Evolutionary conservation across 2,329 filamentous ascomycete species (phyloP), one percentile per base, ranked within the genome.

Genomic region (Daldinia sp.): DNA sequence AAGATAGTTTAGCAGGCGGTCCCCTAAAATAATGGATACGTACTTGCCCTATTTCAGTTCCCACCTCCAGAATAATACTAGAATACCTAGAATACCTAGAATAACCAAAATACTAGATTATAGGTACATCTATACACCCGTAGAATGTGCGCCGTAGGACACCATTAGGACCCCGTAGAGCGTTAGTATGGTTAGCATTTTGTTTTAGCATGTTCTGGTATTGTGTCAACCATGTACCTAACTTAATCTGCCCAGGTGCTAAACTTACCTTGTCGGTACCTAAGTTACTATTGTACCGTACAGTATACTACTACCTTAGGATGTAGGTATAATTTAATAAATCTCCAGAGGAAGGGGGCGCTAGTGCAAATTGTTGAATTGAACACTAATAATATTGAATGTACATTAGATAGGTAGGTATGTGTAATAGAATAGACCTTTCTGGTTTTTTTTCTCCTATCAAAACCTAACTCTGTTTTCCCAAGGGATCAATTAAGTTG

Each of bases 1-100:
- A 49, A 17, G 30, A 50, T 34, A 50, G 29, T 29, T 25, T 53
- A 53, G 35, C 54, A 67, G 58, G 56, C 58, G 48, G 67, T 66
- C 63, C 61, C 66, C 62, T 61, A 67, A 64, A 64, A 66, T 61
- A 66, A 48, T 56, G 23, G 53, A 52, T 66, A 66, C 63, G 64
- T 66, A 66, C 45, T 54, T 45, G 30, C 52, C 39, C 53, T 53
- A 55, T 63, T 41, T 21, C 43, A 48, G 45, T 48, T 48, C 45
- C 45, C 45, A 48, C 45, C 45, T 48, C 45, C 15, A 48, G 45
- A 48, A 30, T 29, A 48, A 30, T 29, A 10, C 13, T 48, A 48
- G 45, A 48, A 30, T 30, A 21, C 6, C 8, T n/a, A n/a, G n/a
- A n/a, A n/a, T n/a, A n/a, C n/a, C n/a, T n/a, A n/a, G n/a, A n/a